A percentile compares a stretch with the other conserved stretches of the same genome.
These are phyloP conservation scores for Henckelia pumila DNA, from an alignment of 257 asterid genomes.

Conservation along the genomic window DNA sequence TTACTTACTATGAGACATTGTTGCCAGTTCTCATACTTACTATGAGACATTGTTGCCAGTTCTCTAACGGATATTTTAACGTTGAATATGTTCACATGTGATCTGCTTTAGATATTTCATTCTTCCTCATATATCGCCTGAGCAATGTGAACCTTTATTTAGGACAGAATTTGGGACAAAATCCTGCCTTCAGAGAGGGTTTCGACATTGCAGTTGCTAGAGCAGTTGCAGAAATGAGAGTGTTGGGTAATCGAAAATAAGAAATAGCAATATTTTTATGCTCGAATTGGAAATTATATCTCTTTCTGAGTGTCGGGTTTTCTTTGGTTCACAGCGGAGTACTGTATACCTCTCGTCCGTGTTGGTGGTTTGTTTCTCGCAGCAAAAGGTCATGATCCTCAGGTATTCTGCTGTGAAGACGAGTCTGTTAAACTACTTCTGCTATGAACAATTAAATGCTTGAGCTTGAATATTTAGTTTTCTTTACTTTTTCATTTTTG, in stretches of 20 bases:
- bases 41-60: background rate
- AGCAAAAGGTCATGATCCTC: constrained; percentile 92
- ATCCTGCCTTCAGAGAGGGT: constrained; percentile 62
- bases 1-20: background rate
- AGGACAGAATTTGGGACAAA: constrained; percentile 71
- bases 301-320: constrained; percentile 24
- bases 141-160: constrained; percentile 29
- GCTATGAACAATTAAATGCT: constrained; percentile 16
- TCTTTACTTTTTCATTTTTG: background rate
- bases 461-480: constrained; percentile 9
- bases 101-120: constrained; percentile 11
- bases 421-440: constrained; percentile 3
- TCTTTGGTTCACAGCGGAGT: constrained; percentile 63
- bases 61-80: background rate
- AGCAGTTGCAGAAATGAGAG: constrained; percentile 97
- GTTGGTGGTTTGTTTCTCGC: constrained; percentile 92
- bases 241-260: constrained; percentile 48
- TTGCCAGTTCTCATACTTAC: background rate
- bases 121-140: constrained; percentile 25
- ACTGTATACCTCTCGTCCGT: constrained; percentile 87
- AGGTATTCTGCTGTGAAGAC: constrained; percentile 38
- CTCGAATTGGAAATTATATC: constrained; percentile 9
- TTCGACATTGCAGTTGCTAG: constrained; percentile 89
- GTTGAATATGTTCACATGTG: constrained; percentile 1
- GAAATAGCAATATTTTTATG: background rate